Percentiles rank a stretch among this genome's conserved stretches.
These are phyloP conservation scores for Coemansia javaensis DNA, from an alignment of 192 early-diverging fungal species.

Conservation along the genomic window DNA sequence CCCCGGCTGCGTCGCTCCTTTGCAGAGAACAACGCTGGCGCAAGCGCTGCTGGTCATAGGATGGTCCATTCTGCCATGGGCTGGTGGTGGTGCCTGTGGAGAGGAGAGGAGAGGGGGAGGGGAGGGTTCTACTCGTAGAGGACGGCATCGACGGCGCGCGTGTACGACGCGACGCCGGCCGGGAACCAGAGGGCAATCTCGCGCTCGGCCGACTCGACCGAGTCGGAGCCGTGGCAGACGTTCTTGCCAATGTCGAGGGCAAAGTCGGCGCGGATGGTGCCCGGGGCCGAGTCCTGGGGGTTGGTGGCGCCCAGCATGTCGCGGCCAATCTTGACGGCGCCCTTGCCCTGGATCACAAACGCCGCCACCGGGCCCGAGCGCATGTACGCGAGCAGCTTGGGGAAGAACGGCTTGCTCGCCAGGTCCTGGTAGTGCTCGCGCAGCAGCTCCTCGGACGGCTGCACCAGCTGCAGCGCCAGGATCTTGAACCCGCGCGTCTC, in stretches of 20 bases:
- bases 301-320: conserved; percentile 86
- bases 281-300: conserved; percentile 81
- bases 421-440: conserved; percentile 83
- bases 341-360: conserved; percentile 92
- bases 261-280: conserved; percentile 96
- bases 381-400: conserved; percentile 78
- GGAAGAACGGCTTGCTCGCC: conserved; percentile 84
- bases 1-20: no score
- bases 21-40: no score
- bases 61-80: no score
- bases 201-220: conserved; percentile 81
- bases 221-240: conserved; percentile 91
- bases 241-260: conserved; percentile 78
- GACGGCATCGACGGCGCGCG: conserved; percentile 56
- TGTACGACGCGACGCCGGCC: conserved; percentile 59
- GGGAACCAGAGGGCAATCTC: conserved; percentile 86
- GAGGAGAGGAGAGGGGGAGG: no score
- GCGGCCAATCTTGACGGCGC: conserved; percentile 86
- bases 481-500: conserved; percentile 89
- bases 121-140: conserved; percentile 69
- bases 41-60: no score
- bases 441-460: conserved; percentile 67
- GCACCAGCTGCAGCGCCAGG: conserved; percentile 70
- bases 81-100: no score
- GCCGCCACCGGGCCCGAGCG: conserved; percentile 89